Base-by-base conservation (phyloP, 2,329 filamentous ascomycete genomes). In the Diaporthe longicolla region DNA sequence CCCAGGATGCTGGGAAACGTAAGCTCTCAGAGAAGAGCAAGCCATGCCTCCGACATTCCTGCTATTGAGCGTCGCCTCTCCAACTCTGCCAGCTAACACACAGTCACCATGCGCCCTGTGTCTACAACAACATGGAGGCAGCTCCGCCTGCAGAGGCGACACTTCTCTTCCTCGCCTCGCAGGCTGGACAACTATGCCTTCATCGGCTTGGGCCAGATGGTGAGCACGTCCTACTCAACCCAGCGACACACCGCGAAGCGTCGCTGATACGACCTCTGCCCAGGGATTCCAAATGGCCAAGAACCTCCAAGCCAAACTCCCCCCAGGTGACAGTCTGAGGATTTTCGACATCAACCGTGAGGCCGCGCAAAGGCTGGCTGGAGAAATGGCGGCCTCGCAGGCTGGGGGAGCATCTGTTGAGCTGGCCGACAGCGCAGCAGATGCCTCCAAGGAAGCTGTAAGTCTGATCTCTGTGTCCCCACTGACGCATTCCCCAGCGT, bases 211-310 rank as follows among this genome's bases (percentile, higher is more conserved):
- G 89, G 89, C 8, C 89, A 91, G 76, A 91, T 91, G 89, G 89
- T 91, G 82, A 40, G 85, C 13, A 26, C 70, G n/a, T 11, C 10
- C 50, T 59, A 40, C 48, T 55, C 48, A 11, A 32, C 48, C 24
- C 9, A n/a, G 58, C 21, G 29, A 26, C 21, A 45, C 21, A 52
- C 58, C 52, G 29, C 48, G 43, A 35, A 15, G 35, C 63, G 37
- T 10, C 10, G 48, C 45, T 37, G 40, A 52, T 15, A 13, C 24
- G 32, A 24, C 9, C n/a, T 21, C 7, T 4, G 24, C 32, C n/a
- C 66, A 91, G 89, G 89, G 89, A 55, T 91, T 88, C 78, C 89
- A 90, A 83, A 91, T 91, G 89, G 89, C 89, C 75, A 88, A 87
- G 82, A 91, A 91, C 79, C 85, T 91, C 5, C 89, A 90, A 80